Evolutionary conservation across 352 stramenopile genomes (phyloP).

Genomic region (Phytophthora pseudosyringae): DNA sequence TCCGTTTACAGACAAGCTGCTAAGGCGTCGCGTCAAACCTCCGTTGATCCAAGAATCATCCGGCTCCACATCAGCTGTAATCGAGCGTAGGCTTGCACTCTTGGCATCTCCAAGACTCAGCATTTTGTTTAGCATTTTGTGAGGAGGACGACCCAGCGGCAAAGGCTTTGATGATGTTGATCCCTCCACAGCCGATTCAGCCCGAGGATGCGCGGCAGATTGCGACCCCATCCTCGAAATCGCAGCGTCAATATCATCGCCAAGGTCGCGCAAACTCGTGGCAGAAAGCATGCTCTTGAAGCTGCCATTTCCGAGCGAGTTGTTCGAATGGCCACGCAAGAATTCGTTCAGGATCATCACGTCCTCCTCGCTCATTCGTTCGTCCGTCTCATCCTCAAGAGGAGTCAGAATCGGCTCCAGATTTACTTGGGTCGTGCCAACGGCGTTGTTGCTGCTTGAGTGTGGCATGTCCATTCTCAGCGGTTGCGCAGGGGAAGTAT

Average conservation of each 20-base stretch:
- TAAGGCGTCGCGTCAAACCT: conserved; percentile 53
- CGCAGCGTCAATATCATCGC: conserved; percentile 45
- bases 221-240: conserved; percentile 43
- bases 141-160: conserved; percentile 24
- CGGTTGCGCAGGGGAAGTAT: conserved; percentile 8
- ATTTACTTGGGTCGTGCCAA: conserved; percentile 21
- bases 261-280: conserved; percentile 34
- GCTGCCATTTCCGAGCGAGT: conserved; percentile 46
- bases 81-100: conserved; percentile 57
- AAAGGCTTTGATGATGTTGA: conserved; percentile 29
- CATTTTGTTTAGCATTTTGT: conserved; percentile 47
- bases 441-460: conserved; percentile 14
- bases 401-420: conserved; percentile 55
- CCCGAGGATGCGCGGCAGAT: conserved; percentile 15
- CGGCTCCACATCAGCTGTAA: conserved; percentile 55
- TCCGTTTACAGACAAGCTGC: conserved; percentile 52
- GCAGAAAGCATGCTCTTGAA: conserved; percentile 50
- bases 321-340: conserved; percentile 56
- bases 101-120: conserved; percentile 64
- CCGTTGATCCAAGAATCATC: conserved; percentile 59
- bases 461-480: conserved; percentile 25
- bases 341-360: conserved; percentile 71
- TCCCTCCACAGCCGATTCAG: conserved; percentile 16
- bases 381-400: conserved; percentile 49
- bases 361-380: conserved; percentile 64